Evolutionary conservation across 225 moss, liverwort and hornwort genomes (phyloP), one percentile per base, ranked within the genome.

Genomic region (Pleurozium schreberi): DNA sequence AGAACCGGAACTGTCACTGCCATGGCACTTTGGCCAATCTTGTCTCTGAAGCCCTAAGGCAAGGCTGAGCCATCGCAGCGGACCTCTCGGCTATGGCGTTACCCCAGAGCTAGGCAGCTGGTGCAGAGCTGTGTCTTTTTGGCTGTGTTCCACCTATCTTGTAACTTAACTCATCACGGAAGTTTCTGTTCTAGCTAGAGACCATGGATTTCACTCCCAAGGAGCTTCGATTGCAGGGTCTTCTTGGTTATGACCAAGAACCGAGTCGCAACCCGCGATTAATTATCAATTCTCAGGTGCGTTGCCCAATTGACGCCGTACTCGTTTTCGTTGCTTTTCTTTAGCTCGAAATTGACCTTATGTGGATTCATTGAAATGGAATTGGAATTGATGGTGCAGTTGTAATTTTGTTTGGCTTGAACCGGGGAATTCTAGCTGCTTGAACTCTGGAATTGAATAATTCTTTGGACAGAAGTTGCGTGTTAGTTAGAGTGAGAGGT

Each of bases 211-310:
- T 7, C 27, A 25, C 50, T 76, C 47, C 83, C 16, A 40, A 59
- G 87, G 90, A 90, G 66, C 71, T 50, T 60, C 82, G 74, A 82
- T 88, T 95, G 75, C 84, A 91, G 42, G 97, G 96, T 18, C 91
- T 93, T 14, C 90, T 27, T 63, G 83, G 45, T 11, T 95, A 96
- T 30, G 95, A 95, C 73, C 66, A 86, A 74, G 95, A 96, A 83
- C 96, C 95, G 15, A 22, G 50, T 61, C 95, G 97, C 47, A 89
- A 95, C 63, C 84, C 88, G 74, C 89, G 84, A 47, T 62, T 95
- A 86, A 59, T 90, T 13, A 91, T 96, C 91, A 97, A 95, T 87
- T 90, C 94, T 19, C 87, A 95, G 96, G 94, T 91, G 75, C 36
- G 75, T 60, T 52, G 57, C 55, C 47, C 23, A 76, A 31, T 83